Evolutionary conservation across 495 filamentous ascomycete species (phyloP).

Genomic region (Neurospora discreta): DNA sequence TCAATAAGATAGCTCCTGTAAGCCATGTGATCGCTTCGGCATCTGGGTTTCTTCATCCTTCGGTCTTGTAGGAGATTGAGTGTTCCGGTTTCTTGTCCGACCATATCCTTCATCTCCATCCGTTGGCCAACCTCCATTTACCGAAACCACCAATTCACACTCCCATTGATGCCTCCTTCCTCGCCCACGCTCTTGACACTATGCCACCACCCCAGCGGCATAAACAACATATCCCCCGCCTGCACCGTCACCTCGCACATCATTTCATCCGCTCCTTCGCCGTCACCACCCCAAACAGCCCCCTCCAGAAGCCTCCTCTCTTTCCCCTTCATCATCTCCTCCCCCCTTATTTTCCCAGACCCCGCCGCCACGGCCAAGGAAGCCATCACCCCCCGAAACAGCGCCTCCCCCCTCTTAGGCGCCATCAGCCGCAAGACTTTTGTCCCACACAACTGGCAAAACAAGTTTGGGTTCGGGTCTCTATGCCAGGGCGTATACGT

Average conservation of each 20-base stretch:
- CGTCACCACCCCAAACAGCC: conserved; percentile 52
- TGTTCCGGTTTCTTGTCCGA: background rate
- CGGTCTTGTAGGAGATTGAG: too few species aligned
- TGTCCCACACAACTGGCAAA: conserved; percentile 66
- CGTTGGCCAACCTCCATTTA: conserved; percentile 3
- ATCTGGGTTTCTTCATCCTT: background rate
- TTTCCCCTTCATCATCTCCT: conserved; percentile 85
- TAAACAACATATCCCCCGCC: conserved; percentile 68
- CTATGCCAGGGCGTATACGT: conserved; percentile 84
- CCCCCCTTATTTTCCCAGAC: conserved; percentile 46
- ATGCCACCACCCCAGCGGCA: conserved; percentile 95
- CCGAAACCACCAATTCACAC: conserved; percentile 91
- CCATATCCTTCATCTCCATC: background rate
- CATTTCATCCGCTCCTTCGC: conserved; percentile 6
- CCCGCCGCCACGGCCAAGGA: conserved; percentile 26
- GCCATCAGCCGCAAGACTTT: conserved; percentile 64
- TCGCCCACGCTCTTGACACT: conserved; percentile 56
- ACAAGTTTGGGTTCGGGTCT: conserved; percentile 91
- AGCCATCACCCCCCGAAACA: conserved; percentile 49
- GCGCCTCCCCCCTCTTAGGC: conserved; percentile 44
- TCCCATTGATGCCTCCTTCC: conserved; percentile 23
- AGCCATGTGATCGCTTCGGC: background rate
- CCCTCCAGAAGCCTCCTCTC: conserved; percentile 56
- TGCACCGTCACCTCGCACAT: conserved; percentile 41
- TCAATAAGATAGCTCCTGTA: background rate